Evolutionary conservation across 192 early-diverging fungal species (phyloP).

Genomic region (Coemansia sp.): DNA sequence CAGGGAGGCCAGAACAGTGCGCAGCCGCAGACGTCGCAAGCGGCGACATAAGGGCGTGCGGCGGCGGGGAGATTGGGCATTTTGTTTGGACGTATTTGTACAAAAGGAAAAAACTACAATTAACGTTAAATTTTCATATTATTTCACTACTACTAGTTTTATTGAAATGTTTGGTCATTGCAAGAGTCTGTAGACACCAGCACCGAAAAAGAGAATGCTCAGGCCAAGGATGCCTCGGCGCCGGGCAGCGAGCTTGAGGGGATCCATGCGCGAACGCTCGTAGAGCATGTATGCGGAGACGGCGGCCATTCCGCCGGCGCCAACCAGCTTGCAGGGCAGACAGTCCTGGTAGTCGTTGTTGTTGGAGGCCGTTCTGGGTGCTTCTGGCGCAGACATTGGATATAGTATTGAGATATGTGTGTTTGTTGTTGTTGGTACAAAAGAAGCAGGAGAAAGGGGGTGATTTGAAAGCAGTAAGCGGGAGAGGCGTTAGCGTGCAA

Average conservation of each 20-base stretch:
- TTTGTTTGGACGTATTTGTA: too few relatives aligned
- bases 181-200: constrained; percentile 13
- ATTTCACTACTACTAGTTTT: too few relatives aligned
- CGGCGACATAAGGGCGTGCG: not conserved
- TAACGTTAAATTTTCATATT: too few relatives aligned
- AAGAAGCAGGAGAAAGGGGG: not conserved
- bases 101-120: too few relatives aligned
- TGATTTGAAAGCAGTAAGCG: too few relatives aligned
- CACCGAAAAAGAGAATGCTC: constrained; percentile 17
- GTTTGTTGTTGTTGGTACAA: not conserved
- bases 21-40: constrained; percentile 25
- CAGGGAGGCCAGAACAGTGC: constrained; percentile 7
- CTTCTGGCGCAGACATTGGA: not conserved
- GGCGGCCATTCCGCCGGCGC: constrained; percentile 34
- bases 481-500: too few relatives aligned
- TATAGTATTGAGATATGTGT: too few relatives aligned
- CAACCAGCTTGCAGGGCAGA: constrained; percentile 40
- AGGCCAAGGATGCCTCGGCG: constrained; percentile 41
- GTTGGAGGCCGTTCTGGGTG: not conserved
- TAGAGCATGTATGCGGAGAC: constrained; percentile 30
- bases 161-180: too few relatives aligned
- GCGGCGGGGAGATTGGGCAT: too few relatives aligned
- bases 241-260: constrained; percentile 20
- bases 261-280: constrained; percentile 23
- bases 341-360: constrained; percentile 34